Conservation (phyloP, 148 eudicot species). For the Rhododendron simsii region DNA sequence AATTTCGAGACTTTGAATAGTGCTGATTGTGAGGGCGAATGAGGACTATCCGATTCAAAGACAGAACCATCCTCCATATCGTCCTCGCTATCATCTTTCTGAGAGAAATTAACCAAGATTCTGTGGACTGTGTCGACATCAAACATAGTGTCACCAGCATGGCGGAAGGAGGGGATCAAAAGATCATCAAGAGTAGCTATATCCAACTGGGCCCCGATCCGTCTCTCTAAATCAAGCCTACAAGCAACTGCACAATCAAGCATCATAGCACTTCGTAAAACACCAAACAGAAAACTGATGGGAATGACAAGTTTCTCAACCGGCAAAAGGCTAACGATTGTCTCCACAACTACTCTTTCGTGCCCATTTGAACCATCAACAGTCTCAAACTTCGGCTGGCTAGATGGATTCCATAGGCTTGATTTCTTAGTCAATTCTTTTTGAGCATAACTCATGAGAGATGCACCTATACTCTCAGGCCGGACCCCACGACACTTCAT, state of each 20-base stretch:
- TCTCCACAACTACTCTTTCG: constrained; percentile 73
- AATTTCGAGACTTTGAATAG: constrained; percentile 74
- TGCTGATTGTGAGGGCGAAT: constrained; percentile 79
- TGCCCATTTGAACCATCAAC: constrained; percentile 32
- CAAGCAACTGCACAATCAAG: constrained; percentile 60
- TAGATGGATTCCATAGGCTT: constrained; percentile 45
- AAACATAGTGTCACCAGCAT: constrained; percentile 77
- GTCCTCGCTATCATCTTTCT: constrained; percentile 82
- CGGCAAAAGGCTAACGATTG: constrained; percentile 76
- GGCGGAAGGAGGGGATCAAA: constrained; percentile 84
- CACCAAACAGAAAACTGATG: constrained; percentile 74
- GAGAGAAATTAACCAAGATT: constrained; percentile 78
- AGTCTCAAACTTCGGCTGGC: constrained; percentile 36
- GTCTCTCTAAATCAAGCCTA: constrained; percentile 85
- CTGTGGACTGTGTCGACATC: constrained; percentile 92
- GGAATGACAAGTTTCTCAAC: constrained; percentile 76
- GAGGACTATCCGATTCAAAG: constrained; percentile 69
- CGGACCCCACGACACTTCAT: constrained; percentile 94
- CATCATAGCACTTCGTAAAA: constrained; percentile 70
- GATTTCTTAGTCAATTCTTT: constrained; percentile 68
- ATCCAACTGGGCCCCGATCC: constrained; percentile 88
- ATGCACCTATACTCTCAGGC: constrained; percentile 85
- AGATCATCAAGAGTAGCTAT: constrained; percentile 88
- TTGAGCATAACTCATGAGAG: constrained; percentile 74
- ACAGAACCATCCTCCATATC: constrained; percentile 66